Percentiles rank a stretch among this genome's conserved stretches.
Evolutionary conservation across 345 rosid species (phyloP).

Genomic region (Sapria himalayana): DNA sequence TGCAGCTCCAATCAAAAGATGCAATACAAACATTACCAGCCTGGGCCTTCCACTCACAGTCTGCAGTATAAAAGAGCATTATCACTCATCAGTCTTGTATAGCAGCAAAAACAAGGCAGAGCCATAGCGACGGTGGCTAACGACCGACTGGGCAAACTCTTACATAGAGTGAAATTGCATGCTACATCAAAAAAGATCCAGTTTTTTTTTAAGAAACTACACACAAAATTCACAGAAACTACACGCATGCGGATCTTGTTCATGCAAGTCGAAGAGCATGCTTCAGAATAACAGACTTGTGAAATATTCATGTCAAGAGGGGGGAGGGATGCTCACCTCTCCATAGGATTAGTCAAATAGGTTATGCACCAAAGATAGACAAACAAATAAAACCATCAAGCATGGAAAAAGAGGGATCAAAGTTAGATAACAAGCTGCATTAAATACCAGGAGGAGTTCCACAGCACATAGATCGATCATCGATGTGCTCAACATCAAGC

Average conservation of each 20-base stretch:
- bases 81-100: background rate
- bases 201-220: background rate
- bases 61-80: slow-evolving; percentile 14
- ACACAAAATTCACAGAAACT: background rate
- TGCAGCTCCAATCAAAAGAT: slow-evolving; percentile 95
- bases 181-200: slow-evolving; percentile 8
- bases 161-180: no score
- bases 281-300: background rate
- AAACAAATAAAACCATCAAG: slow-evolving; percentile 2
- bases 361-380: background rate
- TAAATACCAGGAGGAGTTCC: slow-evolving; percentile 86
- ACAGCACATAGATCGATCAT: slow-evolving; percentile 77
- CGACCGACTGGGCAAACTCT: no score
- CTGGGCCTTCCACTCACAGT: slow-evolving; percentile 96
- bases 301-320: background rate
- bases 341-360: background rate
- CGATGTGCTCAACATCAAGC: slow-evolving; percentile 87
- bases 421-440: no score
- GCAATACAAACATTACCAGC: slow-evolving; percentile 77
- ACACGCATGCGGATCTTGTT: background rate
- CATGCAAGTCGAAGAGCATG: no score
- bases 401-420: no score
- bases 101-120: background rate
- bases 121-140: background rate
- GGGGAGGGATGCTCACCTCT: no score